Base-by-base conservation (phyloP, 176 grass and related monocot species). In the Tillandsia leiboldiana region DNA sequence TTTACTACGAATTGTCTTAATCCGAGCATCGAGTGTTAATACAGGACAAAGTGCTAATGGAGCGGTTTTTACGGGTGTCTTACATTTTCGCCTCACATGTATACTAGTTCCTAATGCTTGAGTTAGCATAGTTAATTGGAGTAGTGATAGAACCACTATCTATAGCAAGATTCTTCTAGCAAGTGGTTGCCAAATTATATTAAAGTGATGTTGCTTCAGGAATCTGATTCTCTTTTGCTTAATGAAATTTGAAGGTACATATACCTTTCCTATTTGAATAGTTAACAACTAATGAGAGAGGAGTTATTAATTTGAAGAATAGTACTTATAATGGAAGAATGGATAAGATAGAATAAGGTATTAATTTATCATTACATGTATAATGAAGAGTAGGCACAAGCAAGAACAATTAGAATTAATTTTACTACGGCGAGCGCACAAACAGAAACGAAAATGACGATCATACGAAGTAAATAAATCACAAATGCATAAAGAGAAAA, bases 191-290 rank as follows among this genome's bases (percentile, higher is more conserved):
- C 29, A 58, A 80, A 81, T 67, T 64, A 27, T 18, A 26, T 67
- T 63, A 74, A 50, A 8, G 52, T 74, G 56, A 81, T 81, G 24
- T 69, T 81, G 71, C 12, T 64, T 51, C 26, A 24, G 42, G 78
- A 14, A 81, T 81, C 70, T 63, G 71, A 81, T 81, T 81, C 78
- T 65, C 72, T 63, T 67, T 67, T 49, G n/a, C 33, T 74, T 81
- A 63, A 75, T 53, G 2, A 50, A 58, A 64, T 23, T 70, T 64
- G 20, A 64, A 27, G 29, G 63, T 47, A 73, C 74, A 80, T 73
- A 80, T 73, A 52, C 71, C 71, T 69, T 17, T 73, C 64, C 61
- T 74, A n/a, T 53, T 81, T 74, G 70, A 62, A 80, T 73, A 51
- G 33, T 73, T 74, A 12, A 48, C 68, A 68, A 51, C 20, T 33